Evolutionary conservation across 192 early-diverging fungal genomes (phyloP), one percentile per base, ranked within the genome.

Genomic region (Phycomyces blakesleeanus): DNA sequence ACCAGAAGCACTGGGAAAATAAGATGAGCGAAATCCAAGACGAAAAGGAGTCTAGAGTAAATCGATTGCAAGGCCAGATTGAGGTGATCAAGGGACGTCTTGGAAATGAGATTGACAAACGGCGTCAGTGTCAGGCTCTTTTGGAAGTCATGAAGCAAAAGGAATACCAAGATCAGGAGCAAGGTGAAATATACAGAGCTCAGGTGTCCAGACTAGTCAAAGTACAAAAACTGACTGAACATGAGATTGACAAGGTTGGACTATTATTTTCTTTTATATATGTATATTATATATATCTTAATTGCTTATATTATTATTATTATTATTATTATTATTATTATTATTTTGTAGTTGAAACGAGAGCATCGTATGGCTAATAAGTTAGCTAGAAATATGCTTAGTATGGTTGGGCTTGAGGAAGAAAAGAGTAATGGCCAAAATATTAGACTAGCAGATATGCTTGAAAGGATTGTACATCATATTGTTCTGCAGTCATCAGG

Each of bases 51-150:
- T 8, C 10, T 7, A 40, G 39, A 21, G 11, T 52, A 14, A 12
- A 50, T 11, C 51, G 16, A 12, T 26, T 63, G 51, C 34, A 26
- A 27, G 61, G 61, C 3, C 29, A 63, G 37, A 63, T 63, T 15
- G 38, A 44, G 16, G 61, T 63, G 14, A 51, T 63, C 0, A 63
- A 63, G 39, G 61, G 39, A 15, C 50, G 61, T 2, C 39, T 63
- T 15, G 51, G 50, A 5, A 52, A 54, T 39, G 61, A 63, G 15
- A 63, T 63, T 14, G 18, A 39, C 26, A 34, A 51, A 26, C n/a
- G 61, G 20, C 51, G 51, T 26, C 51, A 54, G 5, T 39, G 51
- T 25, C 51, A 63, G 29, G 15, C 7, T 1, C 24, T 18, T 11
- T 34, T 61, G 16, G 47, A 25, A 5, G 59, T 50, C 8, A 38